Evolutionary conservation across 345 rosid species (phyloP).

Genomic region (Camelina sativa): DNA sequence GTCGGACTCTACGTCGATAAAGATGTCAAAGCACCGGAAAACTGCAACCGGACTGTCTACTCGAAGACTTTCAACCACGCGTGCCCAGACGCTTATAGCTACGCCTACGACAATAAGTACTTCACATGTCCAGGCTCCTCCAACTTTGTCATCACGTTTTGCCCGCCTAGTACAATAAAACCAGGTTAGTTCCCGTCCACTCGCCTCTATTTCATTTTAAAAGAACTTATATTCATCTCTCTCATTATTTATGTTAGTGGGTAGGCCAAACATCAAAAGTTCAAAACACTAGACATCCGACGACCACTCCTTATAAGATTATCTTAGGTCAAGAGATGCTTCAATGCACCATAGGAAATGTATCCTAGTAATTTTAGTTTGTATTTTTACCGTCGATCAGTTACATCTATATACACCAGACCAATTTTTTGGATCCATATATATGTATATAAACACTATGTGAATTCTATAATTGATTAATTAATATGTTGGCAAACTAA

Average conservation of each 20-base stretch:
- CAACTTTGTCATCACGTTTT: slow-evolving; percentile 46
- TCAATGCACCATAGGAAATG: too few species aligned
- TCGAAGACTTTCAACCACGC: slow-evolving; percentile 52
- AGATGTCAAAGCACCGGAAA: slow-evolving; percentile 1
- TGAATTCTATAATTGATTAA: background rate
- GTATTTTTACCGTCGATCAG: too few species aligned
- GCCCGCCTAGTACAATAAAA: slow-evolving; percentile 10
- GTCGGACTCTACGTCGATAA: slow-evolving; percentile 44
- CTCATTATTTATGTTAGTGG: background rate
- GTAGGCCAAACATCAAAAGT: background rate
- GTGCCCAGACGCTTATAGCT: slow-evolving; percentile 75
- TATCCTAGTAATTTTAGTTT: too few species aligned
- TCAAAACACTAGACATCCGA: too few species aligned
- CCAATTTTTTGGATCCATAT: too few species aligned
- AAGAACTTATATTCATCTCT: background rate
- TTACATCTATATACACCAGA: too few species aligned
- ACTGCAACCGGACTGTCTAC: slow-evolving; percentile 55
- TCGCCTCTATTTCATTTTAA: too few species aligned
- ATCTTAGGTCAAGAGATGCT: too few species aligned
- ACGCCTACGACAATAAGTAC: slow-evolving; percentile 56
- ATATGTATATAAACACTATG: too few species aligned
- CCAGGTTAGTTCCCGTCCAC: slow-evolving; percentile 3
- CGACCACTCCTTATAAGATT: too few species aligned
- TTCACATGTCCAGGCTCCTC: slow-evolving; percentile 49
- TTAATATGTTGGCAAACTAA: background rate